Percentiles rank a stretch among this genome's conserved stretches.
phyloP scores from a whole-genome alignment of 78 protist genomes.

The Isochrysis galbana region DNA sequence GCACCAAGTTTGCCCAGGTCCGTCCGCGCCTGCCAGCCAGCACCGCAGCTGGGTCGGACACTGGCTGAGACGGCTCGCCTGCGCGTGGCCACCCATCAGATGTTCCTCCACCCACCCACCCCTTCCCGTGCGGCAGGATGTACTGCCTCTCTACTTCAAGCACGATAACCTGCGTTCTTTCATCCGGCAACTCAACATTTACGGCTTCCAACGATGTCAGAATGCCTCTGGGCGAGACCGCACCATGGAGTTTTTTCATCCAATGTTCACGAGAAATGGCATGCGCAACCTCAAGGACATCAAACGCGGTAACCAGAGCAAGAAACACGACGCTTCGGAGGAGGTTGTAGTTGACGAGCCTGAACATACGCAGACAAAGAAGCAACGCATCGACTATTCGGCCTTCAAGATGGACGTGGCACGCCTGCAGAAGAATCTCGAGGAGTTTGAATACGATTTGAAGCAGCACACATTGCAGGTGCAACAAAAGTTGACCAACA shows the following conservation, averaged over 20 bases:
- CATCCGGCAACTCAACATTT: slow-evolving; percentile 20
- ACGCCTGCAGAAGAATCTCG: slow-evolving; percentile 16
- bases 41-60: no score
- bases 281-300: not conserved
- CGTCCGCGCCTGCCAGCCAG: not conserved
- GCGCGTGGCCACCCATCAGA: no score
- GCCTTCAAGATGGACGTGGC: not conserved
- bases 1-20: slow-evolving; percentile 1
- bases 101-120: no score
- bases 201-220: not conserved
- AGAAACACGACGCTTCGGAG: not conserved
- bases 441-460: not conserved
- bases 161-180: slow-evolving; percentile 26
- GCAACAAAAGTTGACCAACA: slow-evolving; percentile 10
- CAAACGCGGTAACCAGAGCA: not conserved
- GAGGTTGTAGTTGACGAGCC: not conserved
- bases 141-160: slow-evolving; percentile 35
- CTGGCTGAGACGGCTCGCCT: not conserved
- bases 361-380: not conserved
- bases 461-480: slow-evolving; percentile 13
- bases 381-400: not conserved
- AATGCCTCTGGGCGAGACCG: slow-evolving; percentile 14
- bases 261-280: not conserved
- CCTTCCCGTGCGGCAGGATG: slow-evolving; percentile 8
- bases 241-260: slow-evolving; percentile 9